Evolutionary conservation across 2,329 filamentous ascomycete species (phyloP), one percentile per base, ranked within the genome.

Genomic region (Rutstroemia sp.): DNA sequence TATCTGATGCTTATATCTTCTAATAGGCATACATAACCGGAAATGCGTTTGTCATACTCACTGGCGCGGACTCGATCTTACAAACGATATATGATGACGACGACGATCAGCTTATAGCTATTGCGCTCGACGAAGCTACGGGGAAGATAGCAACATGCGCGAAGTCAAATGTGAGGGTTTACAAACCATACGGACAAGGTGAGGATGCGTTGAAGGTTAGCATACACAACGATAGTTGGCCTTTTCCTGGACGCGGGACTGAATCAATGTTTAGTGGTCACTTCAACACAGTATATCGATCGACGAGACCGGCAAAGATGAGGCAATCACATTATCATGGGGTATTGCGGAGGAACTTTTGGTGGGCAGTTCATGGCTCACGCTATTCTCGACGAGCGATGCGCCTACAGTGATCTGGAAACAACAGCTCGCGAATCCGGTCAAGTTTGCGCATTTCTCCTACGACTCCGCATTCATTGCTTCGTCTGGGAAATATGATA

Each of bases 31-130:
- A 97, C 73, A 87, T 96, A 63, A 94, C 89, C 58, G 92, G 92
- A 67, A 88, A 87, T 72, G 89, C 89, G 60, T 82, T 97, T 62
- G 83, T 94, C 53, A 86, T 99, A 65, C 83, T 97, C 64, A 81
- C 83, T 67, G 87, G 84, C 51, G 81, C 88, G 52, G 78, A 86
- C 60, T 81, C 81, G 54, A 82, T 96, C 61, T 73, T 96, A 36
- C 94, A 99, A 72, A 96, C 92, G 4, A 87, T 95, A 63, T 95
- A 96, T 74, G 85, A 94, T 67, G 88, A 95, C 67, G 83, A 89
- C 62, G 75, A 78, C 69, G 71, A 34, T 6, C 58, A 65, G 40
- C 75, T 97, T 27, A 81, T 90, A 61, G 87, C 90, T 27, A 82
- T 97, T 61, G 81, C 83, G 30, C 81, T 97, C 60, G 89, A 97